phyloP scores from a whole-genome alignment of 2,329 filamentous ascomycete genomes.

The Trichoderma lentiforme region DNA sequence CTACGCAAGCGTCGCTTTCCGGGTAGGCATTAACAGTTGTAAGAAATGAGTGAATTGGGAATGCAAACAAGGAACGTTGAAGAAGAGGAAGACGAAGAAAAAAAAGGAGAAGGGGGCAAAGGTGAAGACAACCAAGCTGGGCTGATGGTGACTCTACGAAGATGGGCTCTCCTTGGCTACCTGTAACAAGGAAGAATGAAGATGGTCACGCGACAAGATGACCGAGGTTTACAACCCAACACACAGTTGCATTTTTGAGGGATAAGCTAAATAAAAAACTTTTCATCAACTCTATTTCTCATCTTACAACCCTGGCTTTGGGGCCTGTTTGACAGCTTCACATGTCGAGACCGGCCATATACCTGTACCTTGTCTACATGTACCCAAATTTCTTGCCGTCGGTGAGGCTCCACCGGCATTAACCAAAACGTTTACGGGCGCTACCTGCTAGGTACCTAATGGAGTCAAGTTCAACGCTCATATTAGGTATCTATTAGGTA shows the following conservation, averaged over 20 bases:
- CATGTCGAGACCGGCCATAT: background rate
- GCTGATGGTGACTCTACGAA: background rate
- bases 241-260: background rate
- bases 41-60: background rate
- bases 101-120: background rate
- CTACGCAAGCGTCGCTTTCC: too few species aligned
- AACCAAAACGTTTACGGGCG: background rate
- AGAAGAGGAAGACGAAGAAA: background rate
- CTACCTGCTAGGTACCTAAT: background rate
- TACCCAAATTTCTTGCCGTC: background rate
- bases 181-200: background rate
- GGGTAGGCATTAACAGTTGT: background rate
- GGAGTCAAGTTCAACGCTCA: background rate
- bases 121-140: background rate
- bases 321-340: background rate
- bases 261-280: background rate
- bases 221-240: background rate
- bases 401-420: background rate
- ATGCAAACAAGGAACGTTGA: background rate
- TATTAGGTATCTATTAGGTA: background rate
- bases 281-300: background rate
- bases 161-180: background rate
- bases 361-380: background rate
- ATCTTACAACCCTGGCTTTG: background rate
- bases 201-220: background rate